Evolutionary conservation across 495 filamentous ascomycete genomes (phyloP), one percentile per base, ranked within the genome.

Genomic region (Penicillium ochrochloron): DNA sequence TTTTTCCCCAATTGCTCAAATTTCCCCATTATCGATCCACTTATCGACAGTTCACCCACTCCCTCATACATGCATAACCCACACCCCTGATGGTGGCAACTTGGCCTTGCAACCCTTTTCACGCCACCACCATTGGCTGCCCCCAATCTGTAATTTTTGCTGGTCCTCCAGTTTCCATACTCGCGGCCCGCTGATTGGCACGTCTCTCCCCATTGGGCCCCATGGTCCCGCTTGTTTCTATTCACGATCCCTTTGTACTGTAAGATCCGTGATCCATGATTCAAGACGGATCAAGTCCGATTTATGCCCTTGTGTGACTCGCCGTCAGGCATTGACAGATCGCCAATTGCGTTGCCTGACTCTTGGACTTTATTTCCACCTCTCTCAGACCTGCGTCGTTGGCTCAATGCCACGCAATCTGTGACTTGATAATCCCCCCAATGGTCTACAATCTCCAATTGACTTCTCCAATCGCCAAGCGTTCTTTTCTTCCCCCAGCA

Each of bases 11-110:
- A 15, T 64, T 52, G 48, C 57, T 29, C 55, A 27, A 27, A 7
- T 35, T 62, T 21, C 25, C 21, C 59, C 42, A 8, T 53, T 21
- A 12, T 60, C 55, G 58, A 56, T 57, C 44, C 59, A 60, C 56
- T 33, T 66, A 42, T 34, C 42, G 29, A 33, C n/a, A 19, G 29
- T 37, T 55, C 31, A 55, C 33, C 31, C 29, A 11, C 12, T 62
- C 35, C 35, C 7, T 29, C 53, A 59, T 55, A 61, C 59, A 63
- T 60, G 51, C 33, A 53, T 39, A 50, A 61, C 58, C 62, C 57
- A 66, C 63, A 48, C 41, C 52, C 69, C 58, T 66, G 63, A 64
- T 44, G 37, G 64, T 70, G 70, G 62, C 64, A 65, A 72, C 58
- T 34, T 37, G 33, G 52, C 37, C 39, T 21, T 48, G 29, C 17